Conservation (phyloP, 2,329 filamentous ascomycete species). For the Shiraia bambusicola region DNA sequence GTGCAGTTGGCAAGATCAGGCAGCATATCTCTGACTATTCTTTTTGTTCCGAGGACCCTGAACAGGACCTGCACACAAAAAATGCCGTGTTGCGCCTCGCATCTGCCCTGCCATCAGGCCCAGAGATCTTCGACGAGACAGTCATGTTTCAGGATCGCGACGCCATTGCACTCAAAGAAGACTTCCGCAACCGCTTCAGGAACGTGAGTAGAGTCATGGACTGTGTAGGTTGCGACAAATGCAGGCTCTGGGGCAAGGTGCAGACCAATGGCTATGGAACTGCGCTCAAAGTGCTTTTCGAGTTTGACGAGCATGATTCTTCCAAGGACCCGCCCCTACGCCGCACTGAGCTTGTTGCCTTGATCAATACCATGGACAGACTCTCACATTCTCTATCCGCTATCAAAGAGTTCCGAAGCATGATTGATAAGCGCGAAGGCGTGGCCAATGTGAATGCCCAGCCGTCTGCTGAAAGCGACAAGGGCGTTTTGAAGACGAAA, state of each 20-base stretch:
- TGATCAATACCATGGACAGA: conserved; percentile 91
- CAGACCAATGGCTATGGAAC: conserved; percentile 94
- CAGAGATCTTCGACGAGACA: conserved; percentile 88
- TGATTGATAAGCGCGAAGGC: conserved; percentile 48
- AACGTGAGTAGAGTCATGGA: conserved; percentile 98
- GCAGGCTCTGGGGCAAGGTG: conserved; percentile 94
- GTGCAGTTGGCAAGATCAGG: conserved; percentile 86
- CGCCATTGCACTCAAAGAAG: conserved; percentile 83
- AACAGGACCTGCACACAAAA: conserved; percentile 77
- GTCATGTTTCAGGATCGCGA: conserved; percentile 82
- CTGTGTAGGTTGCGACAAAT: conserved; percentile 98
- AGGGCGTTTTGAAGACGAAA: conserved; percentile 36
- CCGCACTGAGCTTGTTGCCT: conserved; percentile 87
- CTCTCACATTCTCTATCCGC: conserved; percentile 79
- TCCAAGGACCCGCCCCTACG: conserved; percentile 70
- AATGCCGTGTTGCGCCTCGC: conserved; percentile 78
- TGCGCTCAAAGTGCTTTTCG: conserved; percentile 92
- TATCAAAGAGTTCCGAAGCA: conserved; percentile 68
- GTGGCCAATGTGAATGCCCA: conserved; percentile 21
- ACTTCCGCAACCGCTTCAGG: conserved; percentile 95
- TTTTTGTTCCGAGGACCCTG: conserved; percentile 84
- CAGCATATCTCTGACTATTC: conserved; percentile 81
- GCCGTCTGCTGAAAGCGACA: conserved; percentile 23
- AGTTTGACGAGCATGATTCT: conserved; percentile 72
- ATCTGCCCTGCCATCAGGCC: conserved; percentile 63